Conservation (phyloP, 169 alveolate species). For the Plasmodium knowlesi region DNA sequence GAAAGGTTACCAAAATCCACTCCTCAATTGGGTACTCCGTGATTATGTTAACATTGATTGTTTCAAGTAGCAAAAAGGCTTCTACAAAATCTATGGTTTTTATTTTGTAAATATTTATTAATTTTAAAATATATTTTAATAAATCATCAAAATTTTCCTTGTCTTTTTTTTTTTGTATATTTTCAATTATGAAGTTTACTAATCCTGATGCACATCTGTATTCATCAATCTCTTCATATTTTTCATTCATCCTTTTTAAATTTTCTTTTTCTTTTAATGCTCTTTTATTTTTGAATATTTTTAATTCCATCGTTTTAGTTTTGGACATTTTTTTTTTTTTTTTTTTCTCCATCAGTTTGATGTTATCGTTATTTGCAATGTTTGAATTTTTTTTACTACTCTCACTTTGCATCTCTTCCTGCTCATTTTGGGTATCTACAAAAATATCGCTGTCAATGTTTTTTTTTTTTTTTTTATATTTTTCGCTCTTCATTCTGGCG, state of each 20-base stretch:
- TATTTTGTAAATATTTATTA: slow-evolving; percentile 36
- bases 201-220: slow-evolving; percentile 74
- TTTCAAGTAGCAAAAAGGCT: slow-evolving; percentile 53
- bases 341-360: slow-evolving; percentile 11
- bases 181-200: slow-evolving; percentile 35
- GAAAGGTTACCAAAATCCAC: slow-evolving; percentile 68
- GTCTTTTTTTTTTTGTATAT: slow-evolving; percentile 48
- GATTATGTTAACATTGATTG: slow-evolving; percentile 28
- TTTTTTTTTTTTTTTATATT: slow-evolving; percentile 8
- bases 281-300: not conserved
- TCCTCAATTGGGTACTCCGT: slow-evolving; percentile 56
- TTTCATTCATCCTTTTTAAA: slow-evolving; percentile 12
- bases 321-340: slow-evolving; percentile 39
- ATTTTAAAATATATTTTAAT: slow-evolving; percentile 56
- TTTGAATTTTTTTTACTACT: not conserved
- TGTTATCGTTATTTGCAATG: slow-evolving; percentile 2
- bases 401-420: not conserved
- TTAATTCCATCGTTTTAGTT: slow-evolving; percentile 32
- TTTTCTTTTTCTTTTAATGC: slow-evolving; percentile 9
- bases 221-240: slow-evolving; percentile 39
- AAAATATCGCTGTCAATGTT: not conserved
- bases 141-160: slow-evolving; percentile 53
- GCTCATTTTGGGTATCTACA: not conserved
- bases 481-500: slow-evolving; percentile 20
- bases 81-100: slow-evolving; percentile 59